Percentiles rank a stretch among this genome's conserved stretches.
Evolutionary conservation across 257 asterid species (phyloP).

Genomic region (Scutellaria galericulata): DNA sequence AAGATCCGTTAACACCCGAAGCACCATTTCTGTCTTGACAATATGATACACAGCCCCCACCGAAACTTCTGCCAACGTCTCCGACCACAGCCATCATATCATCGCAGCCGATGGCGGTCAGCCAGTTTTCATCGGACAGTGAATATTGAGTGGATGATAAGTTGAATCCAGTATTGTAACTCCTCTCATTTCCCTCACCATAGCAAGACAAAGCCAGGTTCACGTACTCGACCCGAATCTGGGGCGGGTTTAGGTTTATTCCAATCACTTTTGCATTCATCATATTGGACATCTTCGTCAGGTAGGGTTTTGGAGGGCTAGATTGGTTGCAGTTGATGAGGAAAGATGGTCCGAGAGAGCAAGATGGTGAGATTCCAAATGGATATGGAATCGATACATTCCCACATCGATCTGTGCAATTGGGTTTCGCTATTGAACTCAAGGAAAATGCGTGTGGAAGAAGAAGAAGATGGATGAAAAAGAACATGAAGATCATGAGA

Average conservation of each 20-base stretch:
- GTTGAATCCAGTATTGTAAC: background rate
- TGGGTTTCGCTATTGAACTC: background rate
- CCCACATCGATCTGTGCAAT: background rate
- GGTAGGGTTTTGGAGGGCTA: constrained; percentile 8
- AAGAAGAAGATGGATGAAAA: background rate
- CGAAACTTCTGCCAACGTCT: background rate
- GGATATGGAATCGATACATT: background rate
- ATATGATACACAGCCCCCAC: constrained; percentile 25
- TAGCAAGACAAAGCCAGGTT: background rate
- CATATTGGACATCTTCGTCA: background rate
- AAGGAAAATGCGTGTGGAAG: background rate
- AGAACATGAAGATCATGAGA: no score
- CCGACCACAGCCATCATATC: constrained; percentile 22
- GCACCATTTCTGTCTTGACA: background rate
- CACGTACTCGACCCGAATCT: constrained; percentile 12
- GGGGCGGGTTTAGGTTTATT: background rate
- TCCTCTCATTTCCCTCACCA: background rate
- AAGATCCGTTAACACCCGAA: background rate
- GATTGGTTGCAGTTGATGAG: background rate
- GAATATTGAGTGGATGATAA: background rate
- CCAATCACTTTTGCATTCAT: background rate
- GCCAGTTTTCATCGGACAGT: constrained; percentile 31
- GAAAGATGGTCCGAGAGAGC: constrained; percentile 14
- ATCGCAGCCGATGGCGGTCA: constrained; percentile 31
- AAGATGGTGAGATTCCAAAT: constrained; percentile 10